phyloP scores from a whole-genome alignment of 2,329 filamentous ascomycete genomes.

The Trichophyton simii region DNA sequence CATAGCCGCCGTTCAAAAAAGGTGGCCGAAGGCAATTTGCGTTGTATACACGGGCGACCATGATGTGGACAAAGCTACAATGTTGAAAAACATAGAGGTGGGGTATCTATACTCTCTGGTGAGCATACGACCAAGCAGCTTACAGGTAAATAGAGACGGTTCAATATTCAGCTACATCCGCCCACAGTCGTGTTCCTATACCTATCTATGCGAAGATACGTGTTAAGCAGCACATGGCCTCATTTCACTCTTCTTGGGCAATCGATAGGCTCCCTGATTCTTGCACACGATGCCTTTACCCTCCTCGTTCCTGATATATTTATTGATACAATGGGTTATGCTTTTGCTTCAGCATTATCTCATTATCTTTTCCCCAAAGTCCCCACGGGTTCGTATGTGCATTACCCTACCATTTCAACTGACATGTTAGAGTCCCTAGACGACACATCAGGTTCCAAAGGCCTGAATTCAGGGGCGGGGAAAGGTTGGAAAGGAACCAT shows the following conservation, averaged over 20 bases:
- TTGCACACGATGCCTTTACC: conserved; percentile 88
- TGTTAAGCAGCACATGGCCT: conserved; percentile 77
- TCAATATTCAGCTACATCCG: conserved; percentile 80
- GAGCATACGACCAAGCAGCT: neutral
- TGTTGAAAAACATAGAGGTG: conserved; percentile 63
- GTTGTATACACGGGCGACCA: conserved; percentile 94
- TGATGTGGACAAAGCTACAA: conserved; percentile 66
- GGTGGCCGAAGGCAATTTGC: conserved; percentile 79
- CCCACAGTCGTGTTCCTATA: conserved; percentile 82
- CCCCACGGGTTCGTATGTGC: conserved; percentile 85
- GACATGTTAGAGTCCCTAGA: conserved; percentile 87
- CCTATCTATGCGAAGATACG: conserved; percentile 73
- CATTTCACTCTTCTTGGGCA: conserved; percentile 91
- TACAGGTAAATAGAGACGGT: conserved; percentile 51
- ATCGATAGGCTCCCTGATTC: conserved; percentile 71
- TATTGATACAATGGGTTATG: conserved; percentile 96
- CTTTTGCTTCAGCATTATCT: conserved; percentile 71
- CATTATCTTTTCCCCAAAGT: conserved; percentile 69
- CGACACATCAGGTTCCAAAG: conserved; percentile 49
- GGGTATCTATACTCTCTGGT: conserved; percentile 36
- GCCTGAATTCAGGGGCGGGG: conserved; percentile 75
- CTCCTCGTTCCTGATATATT: conserved; percentile 87
- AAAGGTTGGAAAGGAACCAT: conserved; percentile 54
- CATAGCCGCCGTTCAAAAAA: conserved; percentile 75
- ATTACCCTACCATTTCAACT: conserved; percentile 96